Conservation (phyloP, 805 yeast species). For the Ogataea thermomethanolica region DNA sequence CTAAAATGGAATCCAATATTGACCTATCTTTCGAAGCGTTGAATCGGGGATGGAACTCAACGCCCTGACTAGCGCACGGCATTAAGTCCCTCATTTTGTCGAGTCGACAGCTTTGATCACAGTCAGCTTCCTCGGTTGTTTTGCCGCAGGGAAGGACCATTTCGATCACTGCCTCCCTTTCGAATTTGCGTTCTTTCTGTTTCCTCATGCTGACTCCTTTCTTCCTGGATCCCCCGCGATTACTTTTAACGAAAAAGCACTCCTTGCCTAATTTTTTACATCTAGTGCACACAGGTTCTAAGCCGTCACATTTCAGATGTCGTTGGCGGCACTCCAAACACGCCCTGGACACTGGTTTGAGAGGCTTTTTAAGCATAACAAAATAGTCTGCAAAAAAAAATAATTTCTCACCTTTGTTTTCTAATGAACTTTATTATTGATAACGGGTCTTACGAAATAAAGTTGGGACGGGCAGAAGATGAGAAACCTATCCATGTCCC, state of each 20-base stretch:
- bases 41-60: slow-evolving; percentile 31
- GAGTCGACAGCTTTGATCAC: slow-evolving; percentile 28
- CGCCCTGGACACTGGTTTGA: slow-evolving; percentile 44
- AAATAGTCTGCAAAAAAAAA: background rate
- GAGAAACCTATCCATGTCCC: slow-evolving; percentile 51
- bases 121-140: slow-evolving; percentile 19
- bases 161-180: slow-evolving; percentile 8
- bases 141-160: slow-evolving; percentile 31
- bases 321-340: slow-evolving; percentile 50
- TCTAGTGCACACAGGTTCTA: slow-evolving; percentile 42
- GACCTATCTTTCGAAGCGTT: slow-evolving; percentile 29
- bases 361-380: slow-evolving; percentile 6
- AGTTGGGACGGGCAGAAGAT: slow-evolving; percentile 50
- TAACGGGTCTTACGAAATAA: slow-evolving; percentile 84
- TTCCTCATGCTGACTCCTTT: slow-evolving; percentile 40
- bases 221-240: slow-evolving; percentile 51
- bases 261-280: slow-evolving; percentile 35
- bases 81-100: slow-evolving; percentile 20
- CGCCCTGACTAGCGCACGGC: slow-evolving; percentile 21
- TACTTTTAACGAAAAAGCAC: slow-evolving; percentile 49
- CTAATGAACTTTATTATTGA: slow-evolving; percentile 59
- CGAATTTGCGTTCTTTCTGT: slow-evolving; percentile 15
- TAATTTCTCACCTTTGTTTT: background rate
- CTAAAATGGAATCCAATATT: slow-evolving; percentile 26
- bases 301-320: slow-evolving; percentile 50